These are phyloP conservation scores for Beauveria caledonica DNA, from an alignment of 2,329 filamentous ascomycete genomes.

Conservation along the genomic window DNA sequence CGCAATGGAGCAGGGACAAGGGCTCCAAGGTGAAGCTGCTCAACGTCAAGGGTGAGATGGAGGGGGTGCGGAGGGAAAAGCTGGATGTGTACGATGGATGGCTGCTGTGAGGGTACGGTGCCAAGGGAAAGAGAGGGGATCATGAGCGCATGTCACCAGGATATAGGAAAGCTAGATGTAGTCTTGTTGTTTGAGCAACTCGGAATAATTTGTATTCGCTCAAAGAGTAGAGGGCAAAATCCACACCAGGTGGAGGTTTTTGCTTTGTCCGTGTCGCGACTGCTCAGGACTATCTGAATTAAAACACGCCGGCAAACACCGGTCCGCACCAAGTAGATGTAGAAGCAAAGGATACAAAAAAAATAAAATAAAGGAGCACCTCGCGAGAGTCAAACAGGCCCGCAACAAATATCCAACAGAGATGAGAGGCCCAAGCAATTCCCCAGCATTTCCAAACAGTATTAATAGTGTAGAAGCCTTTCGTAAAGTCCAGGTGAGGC, in stretches of 20 bases:
- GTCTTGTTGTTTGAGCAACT: background rate
- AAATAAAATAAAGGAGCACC: background rate
- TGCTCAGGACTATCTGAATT: background rate
- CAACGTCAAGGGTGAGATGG: conserved; percentile 62
- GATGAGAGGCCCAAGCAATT: background rate
- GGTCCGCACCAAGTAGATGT: background rate
- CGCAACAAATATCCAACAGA: background rate
- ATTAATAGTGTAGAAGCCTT: background rate
- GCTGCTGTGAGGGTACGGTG: conserved; percentile 19
- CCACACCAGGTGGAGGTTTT: background rate
- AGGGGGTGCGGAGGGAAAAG: conserved; percentile 49
- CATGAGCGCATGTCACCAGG: background rate
- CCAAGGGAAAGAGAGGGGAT: background rate
- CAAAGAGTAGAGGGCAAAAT: background rate
- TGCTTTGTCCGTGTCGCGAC: background rate
- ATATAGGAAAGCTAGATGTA: background rate
- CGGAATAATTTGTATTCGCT: background rate
- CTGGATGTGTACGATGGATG: conserved; percentile 36
- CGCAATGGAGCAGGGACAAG: conserved; percentile 53
- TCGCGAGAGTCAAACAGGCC: conserved; percentile 9
- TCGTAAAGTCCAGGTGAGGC: background rate
- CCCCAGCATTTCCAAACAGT: background rate
- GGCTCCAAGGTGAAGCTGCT: conserved; percentile 60
- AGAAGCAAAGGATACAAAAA: background rate
- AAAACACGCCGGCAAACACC: background rate